phyloP scores from a whole-genome alignment of 352 stramenopile species.

The Hyaloperonospora brassicae region DNA sequence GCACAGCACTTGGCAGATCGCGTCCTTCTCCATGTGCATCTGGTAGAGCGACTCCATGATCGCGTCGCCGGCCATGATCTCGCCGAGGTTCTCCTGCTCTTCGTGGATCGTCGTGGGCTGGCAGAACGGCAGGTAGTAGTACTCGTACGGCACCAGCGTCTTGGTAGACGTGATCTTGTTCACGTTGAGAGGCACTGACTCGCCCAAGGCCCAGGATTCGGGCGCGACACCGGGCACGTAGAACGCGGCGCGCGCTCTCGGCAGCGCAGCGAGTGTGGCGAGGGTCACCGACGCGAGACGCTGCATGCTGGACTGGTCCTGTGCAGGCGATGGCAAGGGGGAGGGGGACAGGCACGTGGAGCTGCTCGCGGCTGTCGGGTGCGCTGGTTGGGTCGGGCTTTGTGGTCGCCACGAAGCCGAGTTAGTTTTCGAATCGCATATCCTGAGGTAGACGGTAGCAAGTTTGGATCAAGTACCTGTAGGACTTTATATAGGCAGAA shows the following conservation, averaged over 20 bases:
- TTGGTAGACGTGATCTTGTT: slow-evolving; percentile 98
- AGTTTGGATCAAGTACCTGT: too few species aligned
- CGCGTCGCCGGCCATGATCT: slow-evolving; percentile 88
- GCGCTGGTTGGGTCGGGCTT: slow-evolving; percentile 12
- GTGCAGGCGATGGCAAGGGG: background rate
- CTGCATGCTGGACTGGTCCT: slow-evolving; percentile 7
- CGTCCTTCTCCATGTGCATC: slow-evolving; percentile 86
- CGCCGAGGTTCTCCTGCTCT: slow-evolving; percentile 87
- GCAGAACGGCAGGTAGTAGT: slow-evolving; percentile 97
- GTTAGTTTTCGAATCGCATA: too few species aligned
- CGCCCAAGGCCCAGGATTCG: slow-evolving; percentile 71
- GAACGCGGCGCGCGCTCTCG: slow-evolving; percentile 46
- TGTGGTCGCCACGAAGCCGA: slow-evolving; percentile 23
- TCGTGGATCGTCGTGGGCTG: slow-evolving; percentile 70
- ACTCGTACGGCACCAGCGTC: slow-evolving; percentile 98
- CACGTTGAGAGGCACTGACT: slow-evolving; percentile 90
- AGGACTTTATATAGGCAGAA: too few species aligned
- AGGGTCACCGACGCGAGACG: slow-evolving; percentile 23
- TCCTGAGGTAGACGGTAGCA: too few species aligned
- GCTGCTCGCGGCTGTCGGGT: background rate
- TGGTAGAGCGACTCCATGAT: slow-evolving; percentile 89
- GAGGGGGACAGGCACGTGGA: slow-evolving; percentile 1
- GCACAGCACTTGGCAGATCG: slow-evolving; percentile 86
- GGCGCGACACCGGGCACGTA: slow-evolving; percentile 82
- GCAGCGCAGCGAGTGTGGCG: slow-evolving; percentile 16